These are phyloP conservation scores for Drechslera avenae DNA, from an alignment of 2,329 filamentous ascomycete genomes.

Conservation along the genomic window DNA sequence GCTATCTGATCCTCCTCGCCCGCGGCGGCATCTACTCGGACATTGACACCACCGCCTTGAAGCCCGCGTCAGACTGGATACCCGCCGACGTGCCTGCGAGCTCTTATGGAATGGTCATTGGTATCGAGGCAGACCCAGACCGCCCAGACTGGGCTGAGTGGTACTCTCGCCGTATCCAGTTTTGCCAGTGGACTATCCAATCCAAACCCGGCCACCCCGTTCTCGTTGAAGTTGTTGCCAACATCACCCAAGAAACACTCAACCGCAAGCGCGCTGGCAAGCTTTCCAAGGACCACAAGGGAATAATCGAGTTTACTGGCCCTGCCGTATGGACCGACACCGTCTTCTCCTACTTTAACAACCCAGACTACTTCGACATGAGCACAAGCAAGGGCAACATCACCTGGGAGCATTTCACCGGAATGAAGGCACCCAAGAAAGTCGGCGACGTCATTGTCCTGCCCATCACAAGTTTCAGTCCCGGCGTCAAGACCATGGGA, in stretches of 20 bases:
- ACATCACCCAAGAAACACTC: constrained; percentile 83
- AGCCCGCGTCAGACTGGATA: constrained; percentile 85
- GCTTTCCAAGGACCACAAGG: constrained; percentile 69
- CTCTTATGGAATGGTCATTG: constrained; percentile 83
- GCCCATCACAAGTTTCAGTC: constrained; percentile 96
- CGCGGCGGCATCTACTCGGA: constrained; percentile 77
- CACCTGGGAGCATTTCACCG: constrained; percentile 86
- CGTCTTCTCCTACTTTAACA: constrained; percentile 93
- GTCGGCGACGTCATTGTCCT: constrained; percentile 92
- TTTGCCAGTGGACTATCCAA: constrained; percentile 99
- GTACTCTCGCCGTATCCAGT: constrained; percentile 96
- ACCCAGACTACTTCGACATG: constrained; percentile 86
- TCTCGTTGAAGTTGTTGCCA: constrained; percentile 82
- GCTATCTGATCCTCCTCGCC: constrained; percentile 73
- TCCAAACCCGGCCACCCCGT: constrained; percentile 92
- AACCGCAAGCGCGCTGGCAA: constrained; percentile 70
- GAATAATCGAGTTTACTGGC: constrained; percentile 91
- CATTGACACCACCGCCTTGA: constrained; percentile 87
- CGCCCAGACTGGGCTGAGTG: constrained; percentile 89
- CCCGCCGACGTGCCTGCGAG: constrained; percentile 76
- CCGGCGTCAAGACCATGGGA: constrained; percentile 91
- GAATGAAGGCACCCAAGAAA: constrained; percentile 80
- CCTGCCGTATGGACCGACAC: constrained; percentile 93
- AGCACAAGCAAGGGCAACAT: constrained; percentile 71
- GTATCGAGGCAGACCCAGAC: constrained; percentile 96